Percentiles rank a stretch among this genome's conserved stretches.
These are phyloP conservation scores for Coniochaeta sp. DNA, from an alignment of 2,329 filamentous ascomycete species.

Conservation along the genomic window DNA sequence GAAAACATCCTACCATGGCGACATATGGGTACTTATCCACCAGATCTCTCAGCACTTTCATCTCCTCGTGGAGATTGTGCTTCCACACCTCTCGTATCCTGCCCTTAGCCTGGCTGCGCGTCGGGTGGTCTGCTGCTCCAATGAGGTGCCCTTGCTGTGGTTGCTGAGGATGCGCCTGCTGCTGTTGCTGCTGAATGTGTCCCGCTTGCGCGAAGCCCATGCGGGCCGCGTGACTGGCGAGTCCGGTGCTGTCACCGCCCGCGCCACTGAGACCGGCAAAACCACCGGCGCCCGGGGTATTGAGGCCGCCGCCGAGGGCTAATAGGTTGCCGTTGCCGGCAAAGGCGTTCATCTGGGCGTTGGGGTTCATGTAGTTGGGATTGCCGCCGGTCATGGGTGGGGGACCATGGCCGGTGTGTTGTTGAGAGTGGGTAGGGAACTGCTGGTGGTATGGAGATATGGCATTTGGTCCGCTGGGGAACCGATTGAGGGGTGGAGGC, in stretches of 20 bases:
- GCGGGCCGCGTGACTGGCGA: conserved; percentile 80
- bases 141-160: conserved; percentile 25
- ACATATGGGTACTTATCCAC: conserved; percentile 92
- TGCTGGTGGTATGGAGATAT: conserved; percentile 41
- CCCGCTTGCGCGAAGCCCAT: conserved; percentile 77
- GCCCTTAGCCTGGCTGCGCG: conserved; percentile 55
- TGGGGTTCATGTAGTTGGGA: conserved; percentile 64
- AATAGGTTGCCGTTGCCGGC: conserved; percentile 49
- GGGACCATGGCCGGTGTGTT: conserved; percentile 35
- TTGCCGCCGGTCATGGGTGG: conserved; percentile 54
- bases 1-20: conserved; percentile 71
- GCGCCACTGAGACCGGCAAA: conserved; percentile 44
- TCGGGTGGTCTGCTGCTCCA: conserved; percentile 35
- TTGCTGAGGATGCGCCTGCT: conserved; percentile 40
- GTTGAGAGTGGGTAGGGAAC: conserved; percentile 37
- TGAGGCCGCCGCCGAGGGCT: conserved; percentile 49
- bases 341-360: conserved; percentile 62
- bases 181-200: conserved; percentile 48
- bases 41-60: conserved; percentile 73
- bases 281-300: conserved; percentile 22
- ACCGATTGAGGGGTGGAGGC: conserved; percentile 36
- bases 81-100: conserved; percentile 96
- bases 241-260: conserved; percentile 58
- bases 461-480: conserved; percentile 36
- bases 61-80: conserved; percentile 84